These are phyloP conservation scores for Coix lacrymajobi DNA, from an alignment of 176 grass and related monocot genomes.

Conservation along the genomic window DNA sequence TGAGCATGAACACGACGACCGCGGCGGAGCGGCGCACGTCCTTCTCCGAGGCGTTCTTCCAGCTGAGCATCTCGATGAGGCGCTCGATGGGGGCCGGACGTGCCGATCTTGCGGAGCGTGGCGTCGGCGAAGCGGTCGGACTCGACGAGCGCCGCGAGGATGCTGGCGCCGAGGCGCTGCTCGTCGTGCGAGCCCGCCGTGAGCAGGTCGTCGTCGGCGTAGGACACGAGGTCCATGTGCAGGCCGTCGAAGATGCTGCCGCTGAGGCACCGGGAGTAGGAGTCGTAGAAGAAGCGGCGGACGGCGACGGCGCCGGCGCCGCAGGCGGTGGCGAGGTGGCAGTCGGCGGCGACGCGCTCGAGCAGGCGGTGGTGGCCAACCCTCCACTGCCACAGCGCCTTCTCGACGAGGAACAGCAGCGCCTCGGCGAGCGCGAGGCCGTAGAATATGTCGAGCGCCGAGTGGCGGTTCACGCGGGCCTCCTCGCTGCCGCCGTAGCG, in stretches of 20 bases:
- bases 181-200: constrained; percentile 37
- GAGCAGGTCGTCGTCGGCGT: constrained; percentile 46
- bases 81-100: constrained; percentile 29
- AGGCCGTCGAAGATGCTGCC: constrained; percentile 54
- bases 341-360: constrained; percentile 45
- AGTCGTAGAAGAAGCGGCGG: constrained; percentile 50
- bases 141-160: constrained; percentile 3
- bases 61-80: constrained; percentile 60
- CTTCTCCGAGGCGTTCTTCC: constrained; percentile 41
- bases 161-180: constrained; percentile 30
- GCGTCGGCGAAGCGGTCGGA: constrained; percentile 25
- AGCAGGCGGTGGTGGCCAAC: constrained; percentile 39
- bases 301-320: constrained; percentile 22
- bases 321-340: constrained; percentile 28
- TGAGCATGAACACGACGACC: constrained; percentile 41
- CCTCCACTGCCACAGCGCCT: constrained; percentile 54
- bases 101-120: too few species aligned
- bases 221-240: constrained; percentile 41
- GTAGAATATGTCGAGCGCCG: constrained; percentile 50
- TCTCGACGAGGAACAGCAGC: constrained; percentile 55
- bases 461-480: constrained; percentile 13
- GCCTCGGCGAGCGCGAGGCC: constrained; percentile 40
- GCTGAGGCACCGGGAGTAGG: constrained; percentile 44
- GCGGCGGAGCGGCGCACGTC: constrained; percentile 42
- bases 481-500: constrained; percentile 43